Evolutionary conservation across 352 stramenopile genomes (phyloP), one percentile per base, ranked within the genome.

Genomic region (Globisporangium acanthophoron): DNA sequence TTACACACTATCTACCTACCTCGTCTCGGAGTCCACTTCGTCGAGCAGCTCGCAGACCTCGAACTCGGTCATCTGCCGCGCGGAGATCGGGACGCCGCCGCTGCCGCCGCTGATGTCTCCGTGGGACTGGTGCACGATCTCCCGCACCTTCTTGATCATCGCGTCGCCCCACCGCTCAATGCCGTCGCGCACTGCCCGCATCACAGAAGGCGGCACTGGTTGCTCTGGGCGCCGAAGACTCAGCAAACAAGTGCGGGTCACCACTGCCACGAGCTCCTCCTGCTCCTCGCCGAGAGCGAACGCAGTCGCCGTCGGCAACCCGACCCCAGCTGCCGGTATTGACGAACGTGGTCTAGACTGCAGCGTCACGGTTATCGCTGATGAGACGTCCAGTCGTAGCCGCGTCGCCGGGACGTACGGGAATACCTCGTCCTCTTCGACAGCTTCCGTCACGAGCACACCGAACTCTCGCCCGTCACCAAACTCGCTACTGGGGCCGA

Each of bases 61-160:
- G 37, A 43, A 15, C 37, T 43, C 37, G 8, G 37, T 43, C 37
- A 43, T 43, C 37, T 43, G 37, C 12, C 37, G 37, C 13, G 37
- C 37, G 8, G 37, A 18, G 37, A 43, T 18, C 37, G 13, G 37
- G 37, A 18, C 37, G 4, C 37, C 37, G 3, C 37, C 37, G 2
- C 37, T 13, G 2, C 37, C 11, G 37, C 37, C 3, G 37, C 37
- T 15, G 12, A 40, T 9, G 35, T 13, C 35, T 15, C 35, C 35
- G 5, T 43, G 37, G 4, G 37, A 16, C 13, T 43, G 37, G 12
- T 43, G 12, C 37, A 58, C 16, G 8, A 58, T 58, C 4, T 51
- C 53, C 24, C 53, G 41, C 39, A 24, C 40, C 31, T 48, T 58
- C 53, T 58, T 51, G 29, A 58, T 50, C 53, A 58, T 58, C 53